phyloP scores from a whole-genome alignment of 2,329 filamentous ascomycete species.

The Trichoderma simmonsii region DNA sequence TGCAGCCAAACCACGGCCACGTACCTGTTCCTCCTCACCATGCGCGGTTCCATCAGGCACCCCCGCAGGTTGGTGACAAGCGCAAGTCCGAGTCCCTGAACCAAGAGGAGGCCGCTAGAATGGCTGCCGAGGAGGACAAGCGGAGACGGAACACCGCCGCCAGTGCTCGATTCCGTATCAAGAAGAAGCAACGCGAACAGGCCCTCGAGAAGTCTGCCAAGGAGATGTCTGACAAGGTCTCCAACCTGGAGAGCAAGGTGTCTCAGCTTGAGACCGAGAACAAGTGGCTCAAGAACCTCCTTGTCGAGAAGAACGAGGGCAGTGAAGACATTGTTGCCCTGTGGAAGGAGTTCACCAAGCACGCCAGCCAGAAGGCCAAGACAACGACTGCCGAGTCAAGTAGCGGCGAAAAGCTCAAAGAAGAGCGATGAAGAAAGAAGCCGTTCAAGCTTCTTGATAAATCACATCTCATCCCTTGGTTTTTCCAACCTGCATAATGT shows the following conservation, averaged over 20 bases:
- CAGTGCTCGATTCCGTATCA: constrained; percentile 83
- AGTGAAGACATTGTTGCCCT: constrained; percentile 51
- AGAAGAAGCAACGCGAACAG: constrained; percentile 94
- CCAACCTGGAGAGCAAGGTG: constrained; percentile 68
- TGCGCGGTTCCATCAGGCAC: constrained; percentile 32
- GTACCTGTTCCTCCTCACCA: constrained; percentile 39
- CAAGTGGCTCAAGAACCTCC: constrained; percentile 75
- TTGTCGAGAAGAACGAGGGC: constrained; percentile 76
- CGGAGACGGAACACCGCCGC: constrained; percentile 85
- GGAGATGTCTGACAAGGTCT: constrained; percentile 78
- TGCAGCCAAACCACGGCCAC: constrained; percentile 51
- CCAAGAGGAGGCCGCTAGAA: constrained; percentile 68
- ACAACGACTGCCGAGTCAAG: constrained; percentile 27
- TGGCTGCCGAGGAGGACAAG: constrained; percentile 85
- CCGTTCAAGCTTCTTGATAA: neutral
- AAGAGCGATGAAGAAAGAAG: constrained; percentile 1
- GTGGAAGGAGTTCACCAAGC: constrained; percentile 50
- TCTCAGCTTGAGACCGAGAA: constrained; percentile 79
- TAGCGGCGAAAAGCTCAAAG: constrained; percentile 14
- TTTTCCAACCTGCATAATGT: neutral
- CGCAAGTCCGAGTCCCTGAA: constrained; percentile 49
- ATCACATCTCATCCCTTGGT: neutral
- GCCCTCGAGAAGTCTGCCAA: constrained; percentile 77
- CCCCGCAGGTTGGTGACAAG: constrained; percentile 41
- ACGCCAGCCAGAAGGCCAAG: constrained; percentile 33